Conservation (phyloP, 1,284 basidiomycete genomes). For the Megacollybia platyphylla region DNA sequence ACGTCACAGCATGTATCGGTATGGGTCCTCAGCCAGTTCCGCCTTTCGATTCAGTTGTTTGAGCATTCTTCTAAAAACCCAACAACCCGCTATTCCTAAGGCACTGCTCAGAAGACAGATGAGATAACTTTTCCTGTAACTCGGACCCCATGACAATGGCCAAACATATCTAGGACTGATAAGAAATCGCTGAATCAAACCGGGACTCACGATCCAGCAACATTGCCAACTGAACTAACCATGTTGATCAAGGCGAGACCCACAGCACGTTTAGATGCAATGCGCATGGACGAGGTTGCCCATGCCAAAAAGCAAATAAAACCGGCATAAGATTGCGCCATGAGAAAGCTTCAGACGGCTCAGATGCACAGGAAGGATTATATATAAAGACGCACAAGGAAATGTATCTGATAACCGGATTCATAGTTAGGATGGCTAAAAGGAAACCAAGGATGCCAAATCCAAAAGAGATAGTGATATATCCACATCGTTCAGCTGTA, state of each 20-base stretch:
- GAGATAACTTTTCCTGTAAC: slow-evolving; percentile 22
- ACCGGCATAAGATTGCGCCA: slow-evolving; percentile 64
- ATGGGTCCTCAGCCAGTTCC: slow-evolving; percentile 31
- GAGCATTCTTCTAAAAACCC: slow-evolving; percentile 38
- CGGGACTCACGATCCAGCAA: slow-evolving; percentile 55
- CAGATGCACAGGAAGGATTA: slow-evolving; percentile 1
- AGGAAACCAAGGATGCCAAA: slow-evolving; percentile 63
- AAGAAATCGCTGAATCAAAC: not conserved
- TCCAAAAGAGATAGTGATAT: slow-evolving; percentile 40
- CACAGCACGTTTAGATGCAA: slow-evolving; percentile 67
- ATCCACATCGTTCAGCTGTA: slow-evolving; percentile 51
- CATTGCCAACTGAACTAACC: slow-evolving; percentile 63
- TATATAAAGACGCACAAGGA: slow-evolving; percentile 37
- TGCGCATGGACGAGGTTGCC: slow-evolving; percentile 56
- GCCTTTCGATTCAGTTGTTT: slow-evolving; percentile 27
- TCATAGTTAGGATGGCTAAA: slow-evolving; percentile 62
- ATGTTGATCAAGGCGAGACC: slow-evolving; percentile 65
- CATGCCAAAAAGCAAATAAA: slow-evolving; percentile 63
- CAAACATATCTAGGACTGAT: slow-evolving; percentile 25
- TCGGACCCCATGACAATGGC: slow-evolving; percentile 24
- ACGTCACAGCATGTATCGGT: slow-evolving; percentile 32
- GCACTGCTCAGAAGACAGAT: slow-evolving; percentile 37
- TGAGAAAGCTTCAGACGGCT: slow-evolving; percentile 43
- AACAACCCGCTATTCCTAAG: slow-evolving; percentile 41
- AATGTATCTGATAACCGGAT: slow-evolving; percentile 52